Base-by-base conservation (phyloP, 805 yeast species). In the Yarrowia deformans region DNA sequence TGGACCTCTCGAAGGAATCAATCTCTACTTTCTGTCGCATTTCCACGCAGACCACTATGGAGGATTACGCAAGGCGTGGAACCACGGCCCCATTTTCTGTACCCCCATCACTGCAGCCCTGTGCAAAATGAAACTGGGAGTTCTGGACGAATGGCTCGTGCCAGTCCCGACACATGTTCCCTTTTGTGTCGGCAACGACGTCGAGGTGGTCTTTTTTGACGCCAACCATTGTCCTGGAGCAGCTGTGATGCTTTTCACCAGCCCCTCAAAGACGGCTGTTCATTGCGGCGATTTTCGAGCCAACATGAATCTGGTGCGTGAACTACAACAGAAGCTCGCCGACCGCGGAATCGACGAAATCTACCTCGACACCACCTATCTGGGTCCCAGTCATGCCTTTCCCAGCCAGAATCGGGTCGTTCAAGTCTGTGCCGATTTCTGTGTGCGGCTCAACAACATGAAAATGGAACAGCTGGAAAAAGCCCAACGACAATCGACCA, bases 211-310 rank as follows among this genome's bases (percentile, higher is more conserved):
- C 0, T 81, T 88, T 13, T 78, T 89, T 7, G 93, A 91, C 73
- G 99, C 98, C 0, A 94, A 95, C 73, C 99, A 95, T 78, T 95
- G 99, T 78, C 99, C 99, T 0, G 99, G 99, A 1, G 91, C 98
- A 2, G 91, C 87, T 0, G 84, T 95, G 0, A 90, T 93, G 70
- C 78, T 93, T 13, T 90, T 91, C 73, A 89, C 88, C 73, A 79
- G 79, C 67, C 52, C 58, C 12, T 66, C 69, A n/a, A 75, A 77
- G 18, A 78, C 78, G 50, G 81, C 83, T 4, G 78, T 95, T 40
- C 99, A 95, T 77, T 93, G 98, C 67, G 99, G 99, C 1, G 99
- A 95, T 79, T 95, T 94, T 75, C 81, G 99, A 69, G 92, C 93
- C 12, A 84, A 84, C 71, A 78, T 79, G 43, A 73, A 75, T 4